Evolutionary conservation across 2,329 filamentous ascomycete species (phyloP), one percentile per base, ranked within the genome.

Genomic region (Penicillium sp.): DNA sequence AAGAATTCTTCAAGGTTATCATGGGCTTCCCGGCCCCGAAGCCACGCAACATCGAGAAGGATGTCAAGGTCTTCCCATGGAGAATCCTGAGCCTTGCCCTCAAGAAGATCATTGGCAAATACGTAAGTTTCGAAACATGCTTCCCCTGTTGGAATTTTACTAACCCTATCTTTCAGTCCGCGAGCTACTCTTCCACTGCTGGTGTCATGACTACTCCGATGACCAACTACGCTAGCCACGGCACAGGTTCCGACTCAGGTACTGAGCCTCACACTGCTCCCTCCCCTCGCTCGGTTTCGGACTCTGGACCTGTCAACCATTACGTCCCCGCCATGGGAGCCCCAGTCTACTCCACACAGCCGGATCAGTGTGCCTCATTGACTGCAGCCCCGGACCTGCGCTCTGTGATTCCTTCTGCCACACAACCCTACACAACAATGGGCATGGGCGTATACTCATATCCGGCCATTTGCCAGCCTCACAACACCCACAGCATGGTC

Each of bases 31-130:
- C 92, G 13, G 90, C 89, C 59, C 95, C 95, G 2, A 98, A 98
- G 77, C 95, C 95, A 19, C 85, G 95, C 61, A 97, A 98, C 71
- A 99, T 99, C 63, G 95, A 98, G 80, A 99, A 99, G 79, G 93
- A 98, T 70, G 93, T 99, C 71, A 99, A 99, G 78, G 95, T 98
- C 13, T 99, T 98, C 71, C 89, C 92, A 4, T 99, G 95, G 95
- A 95, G 92, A 75, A 91, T 95, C 58, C 82, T 99, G 45, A 85
- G 86, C 49, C 84, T 87, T 58, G 93, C 95, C 0, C 82, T 99
- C 64, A 96, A 96, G 83, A 99, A 99, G 81, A 98, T 99, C 70
- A 96, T 99, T 72, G 88, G 91, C 69, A 99, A 99, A 89, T 99
- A 98, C 76, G 85, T 87, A 78, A 77, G 85, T 84, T 37, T 8